phyloP scores from a whole-genome alignment of 192 early-diverging fungal genomes.

The Linnemannia schmuckeri region DNA sequence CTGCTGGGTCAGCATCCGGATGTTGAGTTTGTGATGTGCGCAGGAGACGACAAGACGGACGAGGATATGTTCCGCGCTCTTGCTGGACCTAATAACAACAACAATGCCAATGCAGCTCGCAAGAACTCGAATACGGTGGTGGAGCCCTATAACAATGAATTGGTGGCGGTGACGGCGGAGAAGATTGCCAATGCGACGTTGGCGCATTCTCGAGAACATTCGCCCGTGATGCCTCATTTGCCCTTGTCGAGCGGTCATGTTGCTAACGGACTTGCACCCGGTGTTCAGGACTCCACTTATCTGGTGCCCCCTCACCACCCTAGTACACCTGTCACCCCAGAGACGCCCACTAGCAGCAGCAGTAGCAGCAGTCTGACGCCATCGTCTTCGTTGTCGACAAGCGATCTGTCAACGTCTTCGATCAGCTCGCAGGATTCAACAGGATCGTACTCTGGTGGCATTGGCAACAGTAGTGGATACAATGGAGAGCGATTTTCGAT shows the following conservation, averaged over 20 bases:
- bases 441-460: neutral
- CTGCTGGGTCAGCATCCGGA: slow-evolving; percentile 73
- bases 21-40: slow-evolving; percentile 94
- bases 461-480: neutral
- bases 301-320: neutral
- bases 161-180: slow-evolving; percentile 41
- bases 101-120: neutral
- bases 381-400: neutral
- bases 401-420: slow-evolving; percentile 12
- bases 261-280: neutral
- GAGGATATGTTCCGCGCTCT: slow-evolving; percentile 96
- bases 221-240: neutral
- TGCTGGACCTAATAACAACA: slow-evolving; percentile 37
- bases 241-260: neutral
- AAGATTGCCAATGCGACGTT: slow-evolving; percentile 37
- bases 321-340: slow-evolving; percentile 58
- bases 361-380: neutral
- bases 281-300: neutral
- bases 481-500: slow-evolving; percentile 47
- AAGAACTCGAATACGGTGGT: neutral
- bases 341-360: neutral
- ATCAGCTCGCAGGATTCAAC: neutral
- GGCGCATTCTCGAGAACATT: slow-evolving; percentile 32
- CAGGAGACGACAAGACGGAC: slow-evolving; percentile 97
- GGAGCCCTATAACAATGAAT: slow-evolving; percentile 33